These are phyloP conservation scores for Syncephalastrum sp. DNA, from an alignment of 371 early-diverging fungal species.

Conservation along the genomic window DNA sequence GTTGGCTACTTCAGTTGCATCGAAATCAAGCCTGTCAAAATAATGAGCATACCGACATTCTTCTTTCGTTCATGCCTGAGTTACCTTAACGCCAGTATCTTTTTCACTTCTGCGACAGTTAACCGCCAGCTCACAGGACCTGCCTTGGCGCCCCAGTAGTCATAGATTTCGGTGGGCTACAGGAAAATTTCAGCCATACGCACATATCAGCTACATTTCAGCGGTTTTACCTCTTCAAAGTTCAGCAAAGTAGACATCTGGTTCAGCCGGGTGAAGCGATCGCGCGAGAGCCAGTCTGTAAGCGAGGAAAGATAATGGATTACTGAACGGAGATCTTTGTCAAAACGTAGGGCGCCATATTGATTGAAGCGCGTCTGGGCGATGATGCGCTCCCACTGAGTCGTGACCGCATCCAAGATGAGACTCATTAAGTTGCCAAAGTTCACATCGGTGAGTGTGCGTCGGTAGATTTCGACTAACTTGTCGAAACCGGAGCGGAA, in stretches of 20 bases:
- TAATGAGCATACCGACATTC: background rate
- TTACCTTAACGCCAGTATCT: constrained; percentile 54
- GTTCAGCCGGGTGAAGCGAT: constrained; percentile 73
- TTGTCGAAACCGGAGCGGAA: constrained; percentile 67
- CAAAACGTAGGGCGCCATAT: constrained; percentile 82
- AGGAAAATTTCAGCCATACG: background rate
- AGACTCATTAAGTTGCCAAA: constrained; percentile 60
- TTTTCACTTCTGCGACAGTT: constrained; percentile 61
- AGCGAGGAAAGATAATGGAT: constrained; percentile 66
- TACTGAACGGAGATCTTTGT: constrained; percentile 83
- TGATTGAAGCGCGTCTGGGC: constrained; percentile 83
- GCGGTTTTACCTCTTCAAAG: constrained; percentile 62
- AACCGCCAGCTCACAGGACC: constrained; percentile 31
- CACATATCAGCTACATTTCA: background rate
- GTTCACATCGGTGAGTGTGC: constrained; percentile 69
- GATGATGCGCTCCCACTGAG: constrained; percentile 88
- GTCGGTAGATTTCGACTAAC: constrained; percentile 42
- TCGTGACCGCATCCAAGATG: constrained; percentile 62
- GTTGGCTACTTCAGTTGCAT: constrained; percentile 40
- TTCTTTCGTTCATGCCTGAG: background rate
- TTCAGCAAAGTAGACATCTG: constrained; percentile 82
- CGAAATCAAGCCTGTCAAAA: constrained; percentile 46
- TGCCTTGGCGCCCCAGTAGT: constrained; percentile 67
- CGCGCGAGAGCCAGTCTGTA: constrained; percentile 68
- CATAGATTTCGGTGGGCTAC: constrained; percentile 67